Percentiles rank a stretch among this genome's conserved stretches.
phyloP scores from a whole-genome alignment of 768 basidiomycete genomes.

The Pisolithus orientalis region DNA sequence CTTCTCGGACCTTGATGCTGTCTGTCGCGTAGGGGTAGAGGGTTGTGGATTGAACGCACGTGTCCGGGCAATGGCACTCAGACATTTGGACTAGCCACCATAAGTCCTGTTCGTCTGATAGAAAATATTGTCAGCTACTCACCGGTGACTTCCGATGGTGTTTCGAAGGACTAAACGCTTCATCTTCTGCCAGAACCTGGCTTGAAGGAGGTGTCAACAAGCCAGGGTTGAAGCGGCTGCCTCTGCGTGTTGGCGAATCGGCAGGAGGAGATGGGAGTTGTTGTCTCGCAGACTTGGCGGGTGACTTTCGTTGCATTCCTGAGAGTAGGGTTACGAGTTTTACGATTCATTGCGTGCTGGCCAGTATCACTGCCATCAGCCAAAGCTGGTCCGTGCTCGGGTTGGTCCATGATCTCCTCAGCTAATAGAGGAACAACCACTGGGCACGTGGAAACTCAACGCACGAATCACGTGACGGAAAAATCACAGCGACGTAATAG shows the following conservation, averaged over 20 bases:
- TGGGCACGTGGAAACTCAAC: too few species aligned
- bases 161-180: slow-evolving; percentile 16
- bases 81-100: not conserved
- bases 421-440: too few species aligned
- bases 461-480: too few species aligned
- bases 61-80: not conserved
- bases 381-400: not conserved
- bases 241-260: not conserved
- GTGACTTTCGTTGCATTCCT: not conserved
- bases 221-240: slow-evolving; percentile 9
- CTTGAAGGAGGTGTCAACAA: slow-evolving; percentile 21
- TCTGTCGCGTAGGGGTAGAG: not conserved
- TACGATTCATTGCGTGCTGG: not conserved
- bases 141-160: not conserved
- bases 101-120: not conserved
- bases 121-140: not conserved
- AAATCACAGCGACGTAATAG: too few species aligned
- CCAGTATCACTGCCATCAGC: not conserved
- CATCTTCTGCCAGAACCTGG: slow-evolving; percentile 14
- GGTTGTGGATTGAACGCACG: not conserved
- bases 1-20: not conserved
- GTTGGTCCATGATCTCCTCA: not conserved
- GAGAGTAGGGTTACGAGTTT: not conserved
- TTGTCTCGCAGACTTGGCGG: not conserved
- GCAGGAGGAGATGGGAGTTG: not conserved